Conservation (phyloP, 2,329 filamentous ascomycete genomes). For the Pyrenophora graminea region DNA sequence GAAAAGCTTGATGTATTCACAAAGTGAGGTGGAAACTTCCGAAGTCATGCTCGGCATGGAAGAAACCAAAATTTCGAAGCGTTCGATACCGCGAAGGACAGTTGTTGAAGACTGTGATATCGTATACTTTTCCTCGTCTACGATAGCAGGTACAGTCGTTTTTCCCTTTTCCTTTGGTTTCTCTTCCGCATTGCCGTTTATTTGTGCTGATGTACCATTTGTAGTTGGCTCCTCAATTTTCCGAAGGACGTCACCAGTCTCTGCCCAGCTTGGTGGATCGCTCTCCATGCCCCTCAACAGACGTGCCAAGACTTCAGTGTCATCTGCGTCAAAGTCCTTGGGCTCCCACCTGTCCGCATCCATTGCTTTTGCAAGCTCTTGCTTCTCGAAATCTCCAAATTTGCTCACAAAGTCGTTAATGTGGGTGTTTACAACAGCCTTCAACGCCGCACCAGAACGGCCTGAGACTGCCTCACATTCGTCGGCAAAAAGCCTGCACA, state of each 20-base stretch:
- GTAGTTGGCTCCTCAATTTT: conserved; percentile 25
- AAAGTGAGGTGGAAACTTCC: conserved; percentile 76
- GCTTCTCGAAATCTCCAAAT: conserved; percentile 72
- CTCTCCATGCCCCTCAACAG: conserved; percentile 72
- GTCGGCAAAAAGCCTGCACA: conserved; percentile 82
- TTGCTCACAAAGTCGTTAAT: conserved; percentile 78
- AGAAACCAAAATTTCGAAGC: conserved; percentile 80
- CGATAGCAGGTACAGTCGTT: conserved; percentile 62
- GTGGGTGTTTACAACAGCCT: conserved; percentile 78
- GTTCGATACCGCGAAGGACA: conserved; percentile 79
- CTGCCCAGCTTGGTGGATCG: conserved; percentile 70
- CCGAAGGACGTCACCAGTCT: conserved; percentile 52
- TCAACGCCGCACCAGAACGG: conserved; percentile 73
- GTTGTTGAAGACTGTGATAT: conserved; percentile 81
- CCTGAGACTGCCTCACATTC: conserved; percentile 86
- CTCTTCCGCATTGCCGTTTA: conserved; percentile 40
- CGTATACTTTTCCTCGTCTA: conserved; percentile 84
- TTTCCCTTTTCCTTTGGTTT: conserved; percentile 50
- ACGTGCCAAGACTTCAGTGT: conserved; percentile 63
- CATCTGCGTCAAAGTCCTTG: conserved; percentile 70
- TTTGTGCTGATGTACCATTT: conserved; percentile 30
- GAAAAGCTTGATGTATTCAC: conserved; percentile 89
- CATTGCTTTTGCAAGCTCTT: conserved; percentile 75
- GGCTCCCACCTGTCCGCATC: conserved; percentile 81
- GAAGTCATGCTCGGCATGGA: conserved; percentile 87